Conservation (phyloP, 257 asterid species). For the Anisodus tanguticus region DNA sequence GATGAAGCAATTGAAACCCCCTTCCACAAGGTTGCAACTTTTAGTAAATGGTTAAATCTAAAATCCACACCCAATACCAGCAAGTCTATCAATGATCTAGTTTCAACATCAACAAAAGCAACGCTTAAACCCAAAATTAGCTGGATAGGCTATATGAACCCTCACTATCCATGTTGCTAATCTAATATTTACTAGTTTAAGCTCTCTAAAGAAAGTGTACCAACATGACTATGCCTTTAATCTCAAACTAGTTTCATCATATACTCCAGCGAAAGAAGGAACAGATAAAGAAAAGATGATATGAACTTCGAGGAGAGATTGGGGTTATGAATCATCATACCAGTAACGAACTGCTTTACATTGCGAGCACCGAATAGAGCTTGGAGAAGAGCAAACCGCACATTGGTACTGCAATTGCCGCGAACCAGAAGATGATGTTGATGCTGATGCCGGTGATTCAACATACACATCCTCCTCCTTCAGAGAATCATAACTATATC, state of each 20-base stretch:
- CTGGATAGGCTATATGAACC: not conserved
- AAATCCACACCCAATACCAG: conserved; percentile 10
- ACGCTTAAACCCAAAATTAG: not conserved
- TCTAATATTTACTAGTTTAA: not conserved
- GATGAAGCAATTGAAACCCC: not conserved
- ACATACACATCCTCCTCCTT: conserved; percentile 31
- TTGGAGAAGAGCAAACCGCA: conserved; percentile 65
- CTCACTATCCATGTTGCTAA: not conserved
- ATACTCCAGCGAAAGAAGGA: conserved; percentile 5
- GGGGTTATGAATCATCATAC: conserved; percentile 47
- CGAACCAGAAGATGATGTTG: conserved; percentile 24
- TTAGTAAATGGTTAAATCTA: not conserved
- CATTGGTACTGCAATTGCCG: conserved; percentile 59
- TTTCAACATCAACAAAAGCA: not conserved
- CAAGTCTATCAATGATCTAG: conserved; percentile 26
- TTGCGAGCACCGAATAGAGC: conserved; percentile 67
- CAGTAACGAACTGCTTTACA: conserved; percentile 85
- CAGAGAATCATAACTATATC: conserved; percentile 35
- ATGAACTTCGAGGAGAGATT: not conserved
- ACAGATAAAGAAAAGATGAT: not conserved
- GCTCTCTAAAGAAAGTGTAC: not conserved
- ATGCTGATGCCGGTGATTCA: no score
- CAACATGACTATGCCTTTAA: conserved; percentile 1
- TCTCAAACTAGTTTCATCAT: not conserved
- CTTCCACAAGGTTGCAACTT: not conserved